Base-by-base conservation (phyloP, 345 rosid genomes). In the Durio zibethinus region DNA sequence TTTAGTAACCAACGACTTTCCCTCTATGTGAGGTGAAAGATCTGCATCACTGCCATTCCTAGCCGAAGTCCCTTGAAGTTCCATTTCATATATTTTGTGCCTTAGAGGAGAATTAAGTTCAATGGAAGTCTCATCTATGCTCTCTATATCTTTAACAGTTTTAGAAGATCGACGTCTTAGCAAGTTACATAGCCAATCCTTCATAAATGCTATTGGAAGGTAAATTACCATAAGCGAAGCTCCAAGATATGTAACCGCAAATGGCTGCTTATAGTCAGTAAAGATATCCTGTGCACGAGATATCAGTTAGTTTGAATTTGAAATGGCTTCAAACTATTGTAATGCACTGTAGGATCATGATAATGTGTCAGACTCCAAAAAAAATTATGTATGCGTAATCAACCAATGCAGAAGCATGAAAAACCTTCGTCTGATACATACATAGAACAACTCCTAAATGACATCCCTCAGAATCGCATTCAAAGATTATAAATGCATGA, bases 191-290 rank as follows among this genome's bases (percentile, higher is more conserved):
- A 94, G 47, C 97, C 94, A 90, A 78, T 97, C 99, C 88, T 91
- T 97, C 53, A 97, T 80, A 83, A 87, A 89, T 7, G 99, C 95
- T 47, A 97, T 70, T 29, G 99, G 99, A 78, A 97, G 95, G 95
- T 97, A 97, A 83, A 97, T 88, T 61, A 93, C 91, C 98, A 97
- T 85, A 67, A 97, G 92, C 72, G 99, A 94, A 83, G 98, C 99
- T 83, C 99, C 99, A 43, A 97, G 96, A 80, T 94, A 97, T 66
- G 99, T 97, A 82, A 97, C 97, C 16, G 94, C 99, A 88, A 97
- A 97, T 29, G 98, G 98, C 84, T 97, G 98, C 85, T 97, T 92
- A 80, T 97, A 97, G 65, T 88, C 90, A 48, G 90, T 80, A 79
- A 92, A 97, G n/a, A 97, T 97, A 83, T 83, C 98, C 99, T 94